Percentiles rank a stretch among this genome's conserved stretches.
Evolutionary conservation across 257 asterid species (phyloP).

Genomic region (Haberlea rhodopensis): DNA sequence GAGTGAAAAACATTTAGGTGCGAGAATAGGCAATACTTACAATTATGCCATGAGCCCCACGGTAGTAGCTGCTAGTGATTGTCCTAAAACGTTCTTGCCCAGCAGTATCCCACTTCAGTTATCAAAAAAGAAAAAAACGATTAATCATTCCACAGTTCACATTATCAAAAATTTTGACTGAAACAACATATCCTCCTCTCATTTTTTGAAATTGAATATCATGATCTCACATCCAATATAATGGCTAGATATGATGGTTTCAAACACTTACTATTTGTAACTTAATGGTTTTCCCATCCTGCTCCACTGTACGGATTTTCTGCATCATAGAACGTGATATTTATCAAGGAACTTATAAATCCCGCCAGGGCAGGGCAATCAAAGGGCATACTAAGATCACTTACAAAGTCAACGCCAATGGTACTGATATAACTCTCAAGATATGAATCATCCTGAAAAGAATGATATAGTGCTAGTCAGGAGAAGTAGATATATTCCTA

Average conservation of each 20-base stretch:
- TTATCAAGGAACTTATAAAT: neutral
- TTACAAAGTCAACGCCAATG: slow-evolving; percentile 94
- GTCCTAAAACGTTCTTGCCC: slow-evolving; percentile 97
- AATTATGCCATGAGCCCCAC: slow-evolving; percentile 94
- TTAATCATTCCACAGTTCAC: slow-evolving; percentile 21
- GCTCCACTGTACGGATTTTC: slow-evolving; percentile 94
- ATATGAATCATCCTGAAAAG: slow-evolving; percentile 82
- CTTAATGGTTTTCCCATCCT: slow-evolving; percentile 91
- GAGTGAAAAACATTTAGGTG: slow-evolving; percentile 6
- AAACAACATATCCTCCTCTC: neutral
- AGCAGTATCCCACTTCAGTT: slow-evolving; percentile 87
- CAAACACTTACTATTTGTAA: slow-evolving; percentile 75
- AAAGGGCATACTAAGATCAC: slow-evolving; percentile 31
- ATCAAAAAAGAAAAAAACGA: slow-evolving; percentile 16
- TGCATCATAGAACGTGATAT: slow-evolving; percentile 28
- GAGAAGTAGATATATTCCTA: slow-evolving; percentile 19
- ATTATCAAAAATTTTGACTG: neutral
- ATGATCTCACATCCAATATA: slow-evolving; percentile 9
- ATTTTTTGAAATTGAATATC: slow-evolving; percentile 2
- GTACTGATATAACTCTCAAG: slow-evolving; percentile 95
- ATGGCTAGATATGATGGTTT: slow-evolving; percentile 7
- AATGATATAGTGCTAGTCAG: slow-evolving; percentile 17
- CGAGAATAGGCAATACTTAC: slow-evolving; percentile 42
- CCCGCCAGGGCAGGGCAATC: neutral
- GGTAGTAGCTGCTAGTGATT: slow-evolving; percentile 92